Conservation (phyloP, 495 filamentous ascomycete species). For the Daldinia vernicosa region DNA sequence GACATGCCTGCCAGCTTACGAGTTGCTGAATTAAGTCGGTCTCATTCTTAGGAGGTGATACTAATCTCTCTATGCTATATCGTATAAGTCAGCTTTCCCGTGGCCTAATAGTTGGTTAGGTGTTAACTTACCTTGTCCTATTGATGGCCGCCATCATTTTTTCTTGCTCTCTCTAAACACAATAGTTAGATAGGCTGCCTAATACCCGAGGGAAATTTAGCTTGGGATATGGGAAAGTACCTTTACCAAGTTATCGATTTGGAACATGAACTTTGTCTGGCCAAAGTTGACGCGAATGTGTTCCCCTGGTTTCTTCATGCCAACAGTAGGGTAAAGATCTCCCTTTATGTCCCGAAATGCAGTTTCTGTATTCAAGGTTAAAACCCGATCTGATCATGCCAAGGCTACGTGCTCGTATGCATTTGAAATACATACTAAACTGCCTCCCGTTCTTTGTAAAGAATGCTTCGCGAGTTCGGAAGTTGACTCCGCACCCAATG, state of each 20-base stretch:
- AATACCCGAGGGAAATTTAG: neutral
- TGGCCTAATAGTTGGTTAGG: neutral
- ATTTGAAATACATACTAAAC: conserved; percentile 65
- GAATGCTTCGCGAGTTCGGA: conserved; percentile 84
- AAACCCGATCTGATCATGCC: neutral
- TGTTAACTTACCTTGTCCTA: conserved; percentile 45
- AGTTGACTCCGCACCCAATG: conserved; percentile 94
- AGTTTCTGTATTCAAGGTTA: conserved; percentile 61
- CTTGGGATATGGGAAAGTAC: conserved; percentile 55
- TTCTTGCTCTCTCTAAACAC: conserved; percentile 66
- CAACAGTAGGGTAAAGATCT: conserved; percentile 83
- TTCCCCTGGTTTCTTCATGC: conserved; percentile 91
- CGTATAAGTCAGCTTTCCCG: conserved; percentile 26
- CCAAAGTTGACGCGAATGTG: conserved; percentile 92
- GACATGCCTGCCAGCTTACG: conserved; percentile 47
- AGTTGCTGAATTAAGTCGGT: conserved; percentile 79
- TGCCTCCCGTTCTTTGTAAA: conserved; percentile 93
- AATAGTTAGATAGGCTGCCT: conserved; percentile 34
- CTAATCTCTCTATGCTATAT: conserved; percentile 40
- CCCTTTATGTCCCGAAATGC: conserved; percentile 83
- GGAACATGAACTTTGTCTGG: conserved; percentile 85
- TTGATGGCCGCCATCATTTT: conserved; percentile 57
- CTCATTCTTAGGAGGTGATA: conserved; percentile 69
- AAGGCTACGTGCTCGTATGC: neutral
- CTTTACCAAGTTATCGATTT: conserved; percentile 88